Evolutionary conservation across 2,329 filamentous ascomycete genomes (phyloP), one percentile per base, ranked within the genome.

Genomic region (Niveomyces coronatus): DNA sequence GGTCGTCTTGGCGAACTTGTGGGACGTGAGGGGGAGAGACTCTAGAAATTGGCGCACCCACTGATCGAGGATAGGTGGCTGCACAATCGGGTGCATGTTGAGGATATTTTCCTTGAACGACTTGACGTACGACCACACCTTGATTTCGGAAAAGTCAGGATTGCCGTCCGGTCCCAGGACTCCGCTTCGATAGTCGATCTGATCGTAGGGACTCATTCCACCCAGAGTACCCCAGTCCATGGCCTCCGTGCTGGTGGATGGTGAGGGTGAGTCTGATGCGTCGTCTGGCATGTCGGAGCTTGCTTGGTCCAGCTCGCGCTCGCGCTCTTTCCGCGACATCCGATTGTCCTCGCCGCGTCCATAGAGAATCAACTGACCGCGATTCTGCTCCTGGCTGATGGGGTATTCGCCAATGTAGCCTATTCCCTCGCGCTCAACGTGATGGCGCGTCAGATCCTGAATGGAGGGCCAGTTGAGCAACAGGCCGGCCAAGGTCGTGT

Each of bases 401-500:
- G 87, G 85, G 54, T 87, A 93, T 46, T 82, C 74, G 39, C 76
- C 73, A 18, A 79, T 68, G 37, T 70, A 68, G 22, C 67, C 64
- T 50, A 79, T 66, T 20, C 65, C 67, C 37, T 70, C 64, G 3
- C 54, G 54, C 16, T 65, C 57, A 39, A 77, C 55, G 18, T 65
- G 64, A 34, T 57, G 60, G 44, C 53, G 66, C 23, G 85, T 76
- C 53, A 95, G 54, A 44, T 70, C 62, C 53, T 68, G 61, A 39
- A 91, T 85, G 0, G 78, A 71, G 0, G 72, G 72, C 78, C 82
- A 87, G 32, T 73, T 68, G 19, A 96, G 64, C 14, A 96, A 65
- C 45, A 87, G 75, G 35, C 91, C 85, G 1, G 87, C 87, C n/a
- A 86, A 76, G 1, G 88, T 95, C 0, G 85, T 93, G 53, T 96